Evolutionary conservation across 2,329 filamentous ascomycete species (phyloP).

Genomic region (Sphaceloma murrayae): DNA sequence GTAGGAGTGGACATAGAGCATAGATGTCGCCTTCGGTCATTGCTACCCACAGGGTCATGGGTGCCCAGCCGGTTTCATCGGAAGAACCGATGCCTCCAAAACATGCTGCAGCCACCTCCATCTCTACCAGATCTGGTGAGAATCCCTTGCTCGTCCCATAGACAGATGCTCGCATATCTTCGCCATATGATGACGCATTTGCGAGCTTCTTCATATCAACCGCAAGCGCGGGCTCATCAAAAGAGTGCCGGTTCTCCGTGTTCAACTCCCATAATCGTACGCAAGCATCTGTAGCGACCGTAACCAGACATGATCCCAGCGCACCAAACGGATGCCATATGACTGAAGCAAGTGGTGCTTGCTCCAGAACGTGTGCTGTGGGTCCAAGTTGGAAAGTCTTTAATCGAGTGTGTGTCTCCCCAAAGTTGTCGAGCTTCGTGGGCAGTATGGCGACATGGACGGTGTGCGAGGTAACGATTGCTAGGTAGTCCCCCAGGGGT

Average conservation of each 20-base stretch:
- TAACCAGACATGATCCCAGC: slow-evolving; percentile 71
- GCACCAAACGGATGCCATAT: slow-evolving; percentile 91
- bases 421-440: slow-evolving; percentile 48
- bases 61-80: slow-evolving; percentile 64
- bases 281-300: slow-evolving; percentile 77
- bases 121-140: slow-evolving; percentile 80
- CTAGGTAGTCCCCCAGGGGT: slow-evolving; percentile 70
- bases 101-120: slow-evolving; percentile 83
- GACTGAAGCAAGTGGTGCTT: slow-evolving; percentile 67
- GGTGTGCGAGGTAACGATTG: slow-evolving; percentile 77
- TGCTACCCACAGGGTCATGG: slow-evolving; percentile 95
- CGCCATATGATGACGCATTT: slow-evolving; percentile 70
- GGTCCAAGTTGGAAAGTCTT: slow-evolving; percentile 89
- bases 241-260: slow-evolving; percentile 73
- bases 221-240: slow-evolving; percentile 71
- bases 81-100: slow-evolving; percentile 64
- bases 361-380: slow-evolving; percentile 80
- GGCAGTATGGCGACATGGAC: slow-evolving; percentile 82
- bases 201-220: slow-evolving; percentile 83
- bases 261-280: slow-evolving; percentile 88
- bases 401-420: slow-evolving; percentile 52
- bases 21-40: slow-evolving; percentile 92
- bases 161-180: slow-evolving; percentile 70
- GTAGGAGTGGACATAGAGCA: slow-evolving; percentile 80
- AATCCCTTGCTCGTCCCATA: slow-evolving; percentile 70